Base-by-base conservation (phyloP, 768 basidiomycete genomes). In the Sarcodon sp. region DNA sequence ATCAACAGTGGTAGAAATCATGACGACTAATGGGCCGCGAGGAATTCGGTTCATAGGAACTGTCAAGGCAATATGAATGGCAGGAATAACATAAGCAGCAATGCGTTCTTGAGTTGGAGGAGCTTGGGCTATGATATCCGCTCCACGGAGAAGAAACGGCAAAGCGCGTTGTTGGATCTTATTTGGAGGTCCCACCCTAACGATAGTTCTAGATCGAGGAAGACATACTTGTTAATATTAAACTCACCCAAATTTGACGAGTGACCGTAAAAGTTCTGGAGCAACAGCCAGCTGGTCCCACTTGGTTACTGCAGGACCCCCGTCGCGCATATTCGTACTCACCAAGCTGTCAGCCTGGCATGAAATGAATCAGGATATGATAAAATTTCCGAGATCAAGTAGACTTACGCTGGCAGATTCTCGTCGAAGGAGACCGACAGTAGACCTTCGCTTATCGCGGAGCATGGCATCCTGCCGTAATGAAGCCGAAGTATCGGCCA, bases 61-160 rank as follows among this genome's bases (percentile, higher is more conserved):
- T 34, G 80, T 75, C 48, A 92, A 69, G 33, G 86, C 83, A 46
- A 84, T 76, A 58, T 90, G 87, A 41, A 91, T 85, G 31, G 86
- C 87, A 44, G 89, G 91, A 51, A 94, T 91, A 45, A 91, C 83
- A 65, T 99, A 99, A 50, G 93, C 91, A 18, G 94, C 93, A 57
- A 99, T 99, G 43, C 96, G 77, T 63, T 99, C 96, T 62, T 97
- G 94, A 0, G 96, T 98, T 0, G 96, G 93, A 43, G 96, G 96
- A 8, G 94, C 96, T 66, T 99, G 96, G 7, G 94, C 93, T 58
- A 99, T 98, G 59, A 98, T 97, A 57, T 99, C 96, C 35, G 90
- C 79, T 7, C 91, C 93, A 46, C 85, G 79, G 33, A 98, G 73
- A 50, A 99, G 78, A 68, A 97, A 97, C 6, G 96, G 96, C 45